phyloP scores from a whole-genome alignment of 2,329 filamentous ascomycete species.

The Colletotrichum sublineola region DNA sequence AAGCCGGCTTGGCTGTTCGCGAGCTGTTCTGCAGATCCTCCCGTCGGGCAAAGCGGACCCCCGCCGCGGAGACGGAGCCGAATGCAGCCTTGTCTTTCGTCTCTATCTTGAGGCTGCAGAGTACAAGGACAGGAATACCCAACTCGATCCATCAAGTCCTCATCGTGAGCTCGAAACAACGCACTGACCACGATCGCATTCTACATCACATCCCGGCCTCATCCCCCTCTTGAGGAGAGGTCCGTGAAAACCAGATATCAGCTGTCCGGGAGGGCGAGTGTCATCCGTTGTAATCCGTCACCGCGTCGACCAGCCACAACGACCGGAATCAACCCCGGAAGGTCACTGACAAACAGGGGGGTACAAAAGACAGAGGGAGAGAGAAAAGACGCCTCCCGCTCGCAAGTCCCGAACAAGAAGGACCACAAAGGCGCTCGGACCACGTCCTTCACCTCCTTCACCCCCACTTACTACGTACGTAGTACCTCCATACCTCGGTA shows the following conservation, averaged over 20 bases:
- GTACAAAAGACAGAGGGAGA: background rate
- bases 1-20: background rate
- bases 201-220: background rate
- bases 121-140: background rate
- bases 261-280: background rate
- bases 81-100: too few species aligned
- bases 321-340: background rate
- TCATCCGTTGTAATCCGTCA: background rate
- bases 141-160: background rate
- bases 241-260: background rate
- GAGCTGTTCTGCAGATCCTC: background rate
- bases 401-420: conserved; percentile 24
- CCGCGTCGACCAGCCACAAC: background rate
- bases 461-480: too few species aligned
- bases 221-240: background rate
- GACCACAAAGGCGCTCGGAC: conserved; percentile 18
- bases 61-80: background rate
- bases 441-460: background rate
- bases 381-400: background rate
- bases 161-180: background rate
- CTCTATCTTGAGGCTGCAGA: too few species aligned
- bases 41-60: background rate
- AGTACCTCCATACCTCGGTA: too few species aligned
- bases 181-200: background rate
- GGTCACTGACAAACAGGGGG: conserved; percentile 13